phyloP scores from a whole-genome alignment of 495 filamentous ascomycete species.

The Aspergillus heteromorphus region DNA sequence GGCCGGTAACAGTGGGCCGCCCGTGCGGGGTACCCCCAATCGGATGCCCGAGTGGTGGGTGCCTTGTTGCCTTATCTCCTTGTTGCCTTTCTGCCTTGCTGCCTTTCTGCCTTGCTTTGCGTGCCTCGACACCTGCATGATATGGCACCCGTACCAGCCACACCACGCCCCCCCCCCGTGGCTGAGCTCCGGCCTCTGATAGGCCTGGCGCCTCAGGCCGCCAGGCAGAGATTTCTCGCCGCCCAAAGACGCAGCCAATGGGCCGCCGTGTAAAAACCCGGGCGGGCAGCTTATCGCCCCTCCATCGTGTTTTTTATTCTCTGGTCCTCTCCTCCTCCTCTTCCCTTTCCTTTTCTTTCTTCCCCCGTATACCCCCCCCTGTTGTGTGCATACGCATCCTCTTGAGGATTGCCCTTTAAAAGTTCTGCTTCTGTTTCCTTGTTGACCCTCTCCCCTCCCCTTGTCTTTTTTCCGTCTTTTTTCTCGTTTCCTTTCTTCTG shows the following conservation, averaged over 20 bases:
- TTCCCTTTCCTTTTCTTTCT: slow-evolving; percentile 2
- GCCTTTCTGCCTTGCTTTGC: too few relatives aligned
- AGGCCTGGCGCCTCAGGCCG: slow-evolving; percentile 6
- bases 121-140: neutral
- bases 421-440: neutral
- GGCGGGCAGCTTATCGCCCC: slow-evolving; percentile 4
- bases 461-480: neutral
- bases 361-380: slow-evolving; percentile 3
- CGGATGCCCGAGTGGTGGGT: neutral
- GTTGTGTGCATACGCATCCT: slow-evolving; percentile 12
- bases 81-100: too few relatives aligned
- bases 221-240: slow-evolving; percentile 14
- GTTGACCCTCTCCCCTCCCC: slow-evolving; percentile 1
- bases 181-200: neutral
- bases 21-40: slow-evolving; percentile 20
- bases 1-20: slow-evolving; percentile 2
- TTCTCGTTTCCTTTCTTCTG: neutral
- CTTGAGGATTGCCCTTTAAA: slow-evolving; percentile 3
- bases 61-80: neutral
- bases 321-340: slow-evolving; percentile 10
- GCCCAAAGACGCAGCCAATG: neutral
- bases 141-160: too few relatives aligned
- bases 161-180: neutral
- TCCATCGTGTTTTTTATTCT: slow-evolving; percentile 17
- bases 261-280: slow-evolving; percentile 13